Evolutionary conservation across 768 basidiomycete genomes (phyloP).

Genomic region (Calocera cornea): DNA sequence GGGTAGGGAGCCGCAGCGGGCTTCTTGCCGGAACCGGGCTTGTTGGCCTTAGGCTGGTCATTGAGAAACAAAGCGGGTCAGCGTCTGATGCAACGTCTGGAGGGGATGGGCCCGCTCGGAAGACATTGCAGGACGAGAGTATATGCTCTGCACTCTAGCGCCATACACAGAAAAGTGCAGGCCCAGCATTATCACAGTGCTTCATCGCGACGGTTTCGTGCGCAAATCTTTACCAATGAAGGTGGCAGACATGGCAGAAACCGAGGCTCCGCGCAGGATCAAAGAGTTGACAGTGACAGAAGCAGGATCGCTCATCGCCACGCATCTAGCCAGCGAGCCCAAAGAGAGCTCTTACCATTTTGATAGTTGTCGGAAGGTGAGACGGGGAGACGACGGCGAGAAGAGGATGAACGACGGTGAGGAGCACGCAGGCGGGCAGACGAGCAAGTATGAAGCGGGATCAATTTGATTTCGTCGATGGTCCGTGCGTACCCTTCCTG

Average conservation of each 20-base stretch:
- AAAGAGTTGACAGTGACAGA: neutral
- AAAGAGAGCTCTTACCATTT: neutral
- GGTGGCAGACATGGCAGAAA: neutral
- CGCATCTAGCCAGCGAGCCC: neutral
- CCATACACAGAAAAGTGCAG: neutral
- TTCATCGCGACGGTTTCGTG: neutral
- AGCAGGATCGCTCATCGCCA: neutral
- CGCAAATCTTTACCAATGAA: neutral
- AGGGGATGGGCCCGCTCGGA: neutral
- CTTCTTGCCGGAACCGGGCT: conserved; percentile 63
- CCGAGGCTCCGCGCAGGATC: neutral
- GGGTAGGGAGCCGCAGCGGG: conserved; percentile 74
- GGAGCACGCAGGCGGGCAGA: neutral
- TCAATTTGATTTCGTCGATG: neutral
- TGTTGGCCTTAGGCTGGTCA: conserved; percentile 41
- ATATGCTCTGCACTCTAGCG: conserved; percentile 3
- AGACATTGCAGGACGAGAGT: conserved; percentile 1
- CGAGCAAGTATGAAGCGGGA: neutral
- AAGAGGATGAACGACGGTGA: neutral
- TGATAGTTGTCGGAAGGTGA: neutral
- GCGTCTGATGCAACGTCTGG: neutral
- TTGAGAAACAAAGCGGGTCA: conserved; percentile 10
- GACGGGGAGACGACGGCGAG: neutral
- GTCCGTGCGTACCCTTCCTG: neutral
- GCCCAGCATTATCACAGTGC: neutral